Conservation (phyloP, 2,329 filamentous ascomycete genomes). For the Calycina herbarum region DNA sequence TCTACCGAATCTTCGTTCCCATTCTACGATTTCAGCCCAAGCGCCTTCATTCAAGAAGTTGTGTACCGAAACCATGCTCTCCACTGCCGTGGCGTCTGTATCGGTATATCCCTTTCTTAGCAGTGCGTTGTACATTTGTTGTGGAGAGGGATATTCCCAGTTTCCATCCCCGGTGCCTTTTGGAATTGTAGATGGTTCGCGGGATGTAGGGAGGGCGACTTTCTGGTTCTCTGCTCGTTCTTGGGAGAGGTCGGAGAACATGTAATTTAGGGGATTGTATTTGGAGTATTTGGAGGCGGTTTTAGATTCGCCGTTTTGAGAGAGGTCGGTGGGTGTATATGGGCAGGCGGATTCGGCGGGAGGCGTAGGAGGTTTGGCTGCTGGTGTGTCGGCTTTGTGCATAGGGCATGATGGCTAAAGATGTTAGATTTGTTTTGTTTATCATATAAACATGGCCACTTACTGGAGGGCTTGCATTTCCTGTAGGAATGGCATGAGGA, state of each 20-base stretch:
- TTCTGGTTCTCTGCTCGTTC: conserved; percentile 72
- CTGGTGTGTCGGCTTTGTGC: conserved; percentile 50
- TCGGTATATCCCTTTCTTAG: conserved; percentile 94
- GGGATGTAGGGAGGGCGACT: conserved; percentile 71
- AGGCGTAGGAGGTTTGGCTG: conserved; percentile 33
- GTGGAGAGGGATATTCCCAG: conserved; percentile 97
- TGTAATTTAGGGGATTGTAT: conserved; percentile 86
- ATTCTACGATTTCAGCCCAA: conserved; percentile 91
- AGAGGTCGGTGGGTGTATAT: conserved; percentile 35
- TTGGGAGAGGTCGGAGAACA: conserved; percentile 87
- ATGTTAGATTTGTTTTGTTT: background rate
- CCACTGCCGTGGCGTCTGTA: conserved; percentile 88
- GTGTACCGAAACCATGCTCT: conserved; percentile 96
- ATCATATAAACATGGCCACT: conserved; percentile 1
- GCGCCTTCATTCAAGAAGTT: conserved; percentile 98
- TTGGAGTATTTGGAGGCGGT: conserved; percentile 58
- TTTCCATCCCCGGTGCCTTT: conserved; percentile 74
- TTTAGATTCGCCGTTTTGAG: conserved; percentile 27
- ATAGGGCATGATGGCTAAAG: conserved; percentile 67
- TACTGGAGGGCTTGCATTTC: conserved; percentile 32
- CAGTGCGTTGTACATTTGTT: conserved; percentile 99
- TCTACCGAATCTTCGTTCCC: conserved; percentile 81
- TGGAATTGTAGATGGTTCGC: conserved; percentile 89
- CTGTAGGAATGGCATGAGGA: conserved; percentile 29
- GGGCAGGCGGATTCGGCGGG: conserved; percentile 37